Base-by-base conservation (phyloP, 441 rosid species). In the Omphalea diandra region DNA sequence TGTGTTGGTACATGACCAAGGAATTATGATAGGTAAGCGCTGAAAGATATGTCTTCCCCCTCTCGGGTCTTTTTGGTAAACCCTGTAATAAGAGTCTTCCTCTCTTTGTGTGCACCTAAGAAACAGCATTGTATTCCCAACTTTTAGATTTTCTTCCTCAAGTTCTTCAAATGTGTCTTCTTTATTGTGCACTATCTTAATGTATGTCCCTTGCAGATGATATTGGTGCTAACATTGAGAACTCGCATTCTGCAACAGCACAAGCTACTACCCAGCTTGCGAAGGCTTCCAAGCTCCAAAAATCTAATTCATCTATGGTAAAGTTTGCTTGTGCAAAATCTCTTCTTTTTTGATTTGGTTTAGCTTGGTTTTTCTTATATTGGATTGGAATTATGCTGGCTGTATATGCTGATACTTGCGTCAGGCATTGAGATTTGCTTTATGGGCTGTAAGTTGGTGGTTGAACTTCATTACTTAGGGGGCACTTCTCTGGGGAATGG, bases 1-100 rank as follows among this genome's bases (percentile, higher is more conserved):
- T 2, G 95, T 91, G 52, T 81, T 91, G 49, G 97, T 94, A 71
- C 95, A 91, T 58, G 97, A 94, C 56, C 98, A 94, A 82, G 98
- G 97, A 81, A 65, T 85, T 31, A 85, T 91, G 87, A 94, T 90
- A n/a, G n/a, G n/a, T n/a, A n/a, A n/a, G n/a, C n/a, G n/a, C n/a
- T n/a, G n/a, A n/a, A n/a, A n/a, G n/a, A n/a, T n/a, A n/a, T n/a
- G n/a, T n/a, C n/a, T n/a, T n/a, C n/a, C n/a, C n/a, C n/a, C n/a
- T n/a, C n/a, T n/a, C n/a, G n/a, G n/a, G n/a, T n/a, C n/a, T n/a
- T n/a, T n/a, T n/a, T 52, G 97, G 97, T 90, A 66, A 73, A 63
- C 15, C 61, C 35, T 8, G 11, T n/a, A n/a, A n/a, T n/a, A n/a
- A n/a, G n/a, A n/a, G n/a, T n/a, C n/a, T n/a, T n/a, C n/a, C n/a